phyloP scores from a whole-genome alignment of 2,329 filamentous ascomycete genomes.

The Fusarium drepaniforme region DNA sequence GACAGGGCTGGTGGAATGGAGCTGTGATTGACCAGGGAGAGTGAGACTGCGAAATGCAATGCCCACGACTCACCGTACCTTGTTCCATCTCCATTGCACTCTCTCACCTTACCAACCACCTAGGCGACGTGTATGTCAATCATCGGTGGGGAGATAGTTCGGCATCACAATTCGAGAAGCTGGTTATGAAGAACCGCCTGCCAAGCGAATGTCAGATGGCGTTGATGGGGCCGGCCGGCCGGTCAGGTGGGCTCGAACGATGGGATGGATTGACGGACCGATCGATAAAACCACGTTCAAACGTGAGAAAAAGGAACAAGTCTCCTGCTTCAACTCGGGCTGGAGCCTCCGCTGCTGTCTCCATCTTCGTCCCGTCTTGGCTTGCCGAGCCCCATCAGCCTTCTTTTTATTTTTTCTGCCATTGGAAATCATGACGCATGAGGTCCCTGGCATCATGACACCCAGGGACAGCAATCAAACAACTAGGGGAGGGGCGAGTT shows the following conservation, averaged over 20 bases:
- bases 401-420: neutral
- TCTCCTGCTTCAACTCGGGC: constrained; percentile 15
- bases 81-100: constrained; percentile 12
- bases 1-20: constrained; percentile 18
- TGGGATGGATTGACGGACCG: constrained; percentile 37
- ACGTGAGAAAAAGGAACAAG: constrained; percentile 14
- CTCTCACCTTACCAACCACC: neutral
- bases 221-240: constrained; percentile 27
- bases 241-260: constrained; percentile 31
- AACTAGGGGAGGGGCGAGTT: constrained; percentile 11
- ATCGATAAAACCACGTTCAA: constrained; percentile 26
- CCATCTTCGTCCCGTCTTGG: constrained; percentile 33
- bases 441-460: constrained; percentile 33
- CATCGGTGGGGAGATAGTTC: constrained; percentile 4
- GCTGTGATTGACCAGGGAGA: constrained; percentile 19
- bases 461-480: constrained; percentile 14
- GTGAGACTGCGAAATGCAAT: constrained; percentile 14
- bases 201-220: constrained; percentile 25
- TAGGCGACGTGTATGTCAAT: constrained; percentile 11
- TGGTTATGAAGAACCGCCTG: constrained; percentile 9
- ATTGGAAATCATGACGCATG: constrained; percentile 27
- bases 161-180: neutral
- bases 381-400: constrained; percentile 12
- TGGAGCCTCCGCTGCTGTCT: constrained; percentile 22
- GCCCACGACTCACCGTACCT: constrained; percentile 26